Evolutionary conservation across 176 grass and related monocot genomes (phyloP), one percentile per base, ranked within the genome.

Genomic region (Triticum monococcum): DNA sequence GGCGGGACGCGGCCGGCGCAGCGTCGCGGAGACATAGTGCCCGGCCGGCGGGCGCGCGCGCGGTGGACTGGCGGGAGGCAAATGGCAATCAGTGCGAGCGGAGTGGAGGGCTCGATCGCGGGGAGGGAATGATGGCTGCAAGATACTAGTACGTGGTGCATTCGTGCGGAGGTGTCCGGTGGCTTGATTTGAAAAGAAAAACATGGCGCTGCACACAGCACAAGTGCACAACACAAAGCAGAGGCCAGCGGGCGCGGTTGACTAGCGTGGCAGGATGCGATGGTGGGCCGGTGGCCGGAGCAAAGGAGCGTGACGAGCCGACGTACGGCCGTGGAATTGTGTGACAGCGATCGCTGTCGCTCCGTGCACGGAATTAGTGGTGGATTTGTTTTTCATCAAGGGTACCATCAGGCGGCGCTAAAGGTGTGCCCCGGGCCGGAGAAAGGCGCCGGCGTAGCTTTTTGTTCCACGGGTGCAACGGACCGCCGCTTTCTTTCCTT

Each of bases 91-190:
- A 59, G 45, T 30, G 72, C 43, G 2, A 9, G 11, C 25, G 73
- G 74, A 60, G 66, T 13, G 67, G 45, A 14, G 60, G 9, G 18
- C 65, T 75, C 32, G 86, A 81, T 72, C 57, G 70, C 69, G 12
- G 68, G n/a, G 45, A 60, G 33, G 40, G 41, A 54, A 45, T 33
- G 9, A 4, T 57, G 48, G 72, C 72, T 76, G 28, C 28, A 30
- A 76, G 72, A 52, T 76, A 52, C 72, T 26, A 30, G 28, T 30
- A 5, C 81, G 52, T 85, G 79, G 73, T 10, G 82, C 46, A 75
- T 84, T 87, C 85, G 89, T 91, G 89, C 89, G 76, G 64, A 75
- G 87, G 81, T 91, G 79, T 81, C 64, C 1, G 38, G 57, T 50
- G 80, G 46, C 52, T 79, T 43, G 69, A 43, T 30, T 28, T 8